Evolutionary conservation across 2,329 filamentous ascomycete genomes (phyloP), one percentile per base, ranked within the genome.

Genomic region (Fusarium sterilihyphosum): DNA sequence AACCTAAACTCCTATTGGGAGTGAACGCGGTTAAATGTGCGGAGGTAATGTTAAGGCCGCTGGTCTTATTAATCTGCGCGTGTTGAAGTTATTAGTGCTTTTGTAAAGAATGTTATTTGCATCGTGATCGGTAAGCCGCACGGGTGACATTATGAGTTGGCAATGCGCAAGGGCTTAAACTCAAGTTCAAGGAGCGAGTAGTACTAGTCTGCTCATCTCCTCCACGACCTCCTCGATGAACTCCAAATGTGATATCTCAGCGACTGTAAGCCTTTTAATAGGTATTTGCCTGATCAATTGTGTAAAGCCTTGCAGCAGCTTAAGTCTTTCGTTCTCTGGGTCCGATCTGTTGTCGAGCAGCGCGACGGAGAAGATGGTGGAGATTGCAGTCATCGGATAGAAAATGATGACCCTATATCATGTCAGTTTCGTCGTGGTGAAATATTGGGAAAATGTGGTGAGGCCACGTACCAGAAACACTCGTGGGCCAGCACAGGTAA

Each of bases 41-140:
- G 71, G 67, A 58, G 20, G 56, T 73, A 74, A 29, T 31, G 6
- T 71, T 71, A 70, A 65, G 13, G 2, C 68, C 68, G 61, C 2
- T 20, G 6, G 17, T 0, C 4, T 31, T 20, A 14, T 16, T 33
- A 9, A 33, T 20, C n/a, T 47, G 20, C 14, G 5, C n/a, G 6
- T 24, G 2, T 17, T 29, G 18, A 40, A 13, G 3, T 2, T 16
- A 14, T 13, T 22, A 9, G 13, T 3, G 11, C 22, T 20, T 22
- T 29, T 29, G 18, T 53, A 54, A 13, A 6, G 10, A 8, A 29
- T n/a, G 7, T 0, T 11, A 7, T 29, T 29, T 29, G 29, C 8
- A 7, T 29, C 29, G 29, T 29, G 29, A 29, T 29, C 29, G 29
- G 29, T 29, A 29, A 8, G 29, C 29, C 8, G 8, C 9, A 8